These are phyloP conservation scores for Plasmopara muralis DNA, from an alignment of 352 stramenopile genomes.

Conservation along the genomic window DNA sequence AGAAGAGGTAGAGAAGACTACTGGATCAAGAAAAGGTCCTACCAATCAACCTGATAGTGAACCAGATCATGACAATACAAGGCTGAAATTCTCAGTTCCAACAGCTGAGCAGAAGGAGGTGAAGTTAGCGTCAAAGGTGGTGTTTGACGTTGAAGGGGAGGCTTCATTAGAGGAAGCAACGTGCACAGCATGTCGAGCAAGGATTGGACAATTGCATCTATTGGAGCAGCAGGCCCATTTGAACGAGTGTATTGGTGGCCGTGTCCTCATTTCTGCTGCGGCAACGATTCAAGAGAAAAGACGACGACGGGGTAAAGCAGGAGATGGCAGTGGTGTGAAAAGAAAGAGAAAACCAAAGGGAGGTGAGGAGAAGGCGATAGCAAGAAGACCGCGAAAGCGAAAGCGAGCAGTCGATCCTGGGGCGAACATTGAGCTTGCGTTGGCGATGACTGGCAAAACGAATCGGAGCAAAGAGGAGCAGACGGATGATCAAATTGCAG, in stretches of 20 bases:
- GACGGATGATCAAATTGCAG: slow-evolving; percentile 37
- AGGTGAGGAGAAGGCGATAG: slow-evolving; percentile 10
- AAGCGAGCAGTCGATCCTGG: slow-evolving; percentile 11
- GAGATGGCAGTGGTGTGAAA: slow-evolving; percentile 8
- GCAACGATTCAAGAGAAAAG: not conserved
- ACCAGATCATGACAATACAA: slow-evolving; percentile 3
- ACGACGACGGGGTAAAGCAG: slow-evolving; percentile 21
- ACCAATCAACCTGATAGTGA: slow-evolving; percentile 19
- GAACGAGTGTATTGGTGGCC: slow-evolving; percentile 31
- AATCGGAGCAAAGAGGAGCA: slow-evolving; percentile 29
- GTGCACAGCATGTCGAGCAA: slow-evolving; percentile 19
- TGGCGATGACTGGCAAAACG: slow-evolving; percentile 36
- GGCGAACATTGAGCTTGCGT: slow-evolving; percentile 25
- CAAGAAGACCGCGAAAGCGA: slow-evolving; percentile 26
- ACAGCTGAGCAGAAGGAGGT: too few relatives aligned
- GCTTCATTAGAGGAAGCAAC: slow-evolving; percentile 14
- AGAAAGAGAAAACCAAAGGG: slow-evolving; percentile 16
- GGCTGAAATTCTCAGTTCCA: too few relatives aligned
- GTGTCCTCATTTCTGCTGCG: not conserved
- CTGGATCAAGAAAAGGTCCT: not conserved
- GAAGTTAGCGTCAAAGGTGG: too few relatives aligned
- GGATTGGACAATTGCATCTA: slow-evolving; percentile 31
- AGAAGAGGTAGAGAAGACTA: not conserved
- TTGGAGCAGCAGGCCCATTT: slow-evolving; percentile 29
- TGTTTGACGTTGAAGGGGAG: not conserved